These are phyloP conservation scores for Ceratobasidium sp. DNA, from an alignment of 1,284 basidiomycete species.

Conservation along the genomic window DNA sequence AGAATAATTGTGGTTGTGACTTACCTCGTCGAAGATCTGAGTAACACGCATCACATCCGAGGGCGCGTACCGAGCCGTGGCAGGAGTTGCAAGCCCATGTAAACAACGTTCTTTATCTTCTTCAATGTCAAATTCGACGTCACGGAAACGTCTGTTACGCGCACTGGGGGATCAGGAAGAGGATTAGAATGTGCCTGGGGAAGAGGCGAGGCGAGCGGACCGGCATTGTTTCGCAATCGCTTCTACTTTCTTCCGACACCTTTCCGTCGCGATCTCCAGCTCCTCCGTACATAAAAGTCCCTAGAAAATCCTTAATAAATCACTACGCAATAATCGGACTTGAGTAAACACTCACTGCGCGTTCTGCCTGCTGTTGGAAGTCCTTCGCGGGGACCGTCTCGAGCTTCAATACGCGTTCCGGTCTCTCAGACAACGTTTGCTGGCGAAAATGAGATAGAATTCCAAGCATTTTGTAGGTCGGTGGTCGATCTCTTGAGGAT, in stretches of 20 bases:
- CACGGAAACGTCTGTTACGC: constrained; percentile 41
- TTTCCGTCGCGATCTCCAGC: constrained; percentile 53
- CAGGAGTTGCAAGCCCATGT: constrained; percentile 38
- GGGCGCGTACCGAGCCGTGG: background rate
- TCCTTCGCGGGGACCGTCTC: background rate
- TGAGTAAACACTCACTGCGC: background rate
- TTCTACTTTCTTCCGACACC: constrained; percentile 53
- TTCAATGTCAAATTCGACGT: constrained; percentile 50
- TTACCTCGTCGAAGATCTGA: constrained; percentile 61
- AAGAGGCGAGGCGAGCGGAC: background rate
- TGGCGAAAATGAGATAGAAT: constrained; percentile 27
- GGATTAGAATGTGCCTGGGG: background rate
- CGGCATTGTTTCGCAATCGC: constrained; percentile 54
- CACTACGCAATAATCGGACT: background rate
- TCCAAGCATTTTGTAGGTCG: constrained; percentile 29
- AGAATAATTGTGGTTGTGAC: background rate
- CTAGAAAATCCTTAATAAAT: background rate
- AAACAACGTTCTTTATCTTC: constrained; percentile 49
- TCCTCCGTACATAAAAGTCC: constrained; percentile 55
- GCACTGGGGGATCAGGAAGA: background rate
- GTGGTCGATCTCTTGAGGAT: too few relatives aligned
- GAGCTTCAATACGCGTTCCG: background rate
- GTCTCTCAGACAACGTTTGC: constrained; percentile 9
- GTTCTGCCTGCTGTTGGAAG: constrained; percentile 25
- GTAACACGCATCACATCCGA: constrained; percentile 57